These are phyloP conservation scores for Warburgia ugandensis DNA, from an alignment of 164 flowering plant genomes.

Conservation along the genomic window DNA sequence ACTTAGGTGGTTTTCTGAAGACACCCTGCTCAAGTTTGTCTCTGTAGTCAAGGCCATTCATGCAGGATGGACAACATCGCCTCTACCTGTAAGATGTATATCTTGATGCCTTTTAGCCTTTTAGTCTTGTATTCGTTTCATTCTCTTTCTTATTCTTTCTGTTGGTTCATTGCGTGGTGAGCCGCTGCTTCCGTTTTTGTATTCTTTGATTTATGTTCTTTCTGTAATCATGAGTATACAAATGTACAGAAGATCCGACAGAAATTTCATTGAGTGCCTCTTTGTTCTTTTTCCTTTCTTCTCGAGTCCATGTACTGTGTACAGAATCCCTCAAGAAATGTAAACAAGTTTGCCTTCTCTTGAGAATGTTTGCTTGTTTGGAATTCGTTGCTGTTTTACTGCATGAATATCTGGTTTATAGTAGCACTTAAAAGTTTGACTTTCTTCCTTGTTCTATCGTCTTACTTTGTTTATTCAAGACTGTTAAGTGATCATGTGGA, in stretches of 20 bases:
- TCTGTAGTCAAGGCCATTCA: slow-evolving; percentile 52
- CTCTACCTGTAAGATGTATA: slow-evolving; percentile 30
- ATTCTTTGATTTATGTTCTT: slow-evolving; percentile 31
- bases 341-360: too few relatives aligned
- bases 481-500: too few relatives aligned
- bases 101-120: slow-evolving; percentile 10
- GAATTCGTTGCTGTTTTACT: too few relatives aligned
- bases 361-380: too few relatives aligned
- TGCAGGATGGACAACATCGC: slow-evolving; percentile 28
- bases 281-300: too few relatives aligned
- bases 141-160: slow-evolving; percentile 16
- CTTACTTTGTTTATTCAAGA: too few relatives aligned
- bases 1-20: slow-evolving; percentile 62
- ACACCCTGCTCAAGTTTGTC: slow-evolving; percentile 44
- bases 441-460: too few relatives aligned
- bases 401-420: too few relatives aligned
- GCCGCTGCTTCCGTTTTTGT: slow-evolving; percentile 7
- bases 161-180: slow-evolving; percentile 16
- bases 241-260: slow-evolving; percentile 5
- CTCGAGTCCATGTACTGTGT: too few relatives aligned
- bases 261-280: not conserved
- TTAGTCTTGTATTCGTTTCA: slow-evolving; percentile 27
- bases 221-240: slow-evolving; percentile 9
- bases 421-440: too few relatives aligned
- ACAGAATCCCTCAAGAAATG: too few relatives aligned